Evolutionary conservation across 2,329 filamentous ascomycete species (phyloP), one percentile per base, ranked within the genome.

Genomic region (Gaeumannomyces tritici): DNA sequence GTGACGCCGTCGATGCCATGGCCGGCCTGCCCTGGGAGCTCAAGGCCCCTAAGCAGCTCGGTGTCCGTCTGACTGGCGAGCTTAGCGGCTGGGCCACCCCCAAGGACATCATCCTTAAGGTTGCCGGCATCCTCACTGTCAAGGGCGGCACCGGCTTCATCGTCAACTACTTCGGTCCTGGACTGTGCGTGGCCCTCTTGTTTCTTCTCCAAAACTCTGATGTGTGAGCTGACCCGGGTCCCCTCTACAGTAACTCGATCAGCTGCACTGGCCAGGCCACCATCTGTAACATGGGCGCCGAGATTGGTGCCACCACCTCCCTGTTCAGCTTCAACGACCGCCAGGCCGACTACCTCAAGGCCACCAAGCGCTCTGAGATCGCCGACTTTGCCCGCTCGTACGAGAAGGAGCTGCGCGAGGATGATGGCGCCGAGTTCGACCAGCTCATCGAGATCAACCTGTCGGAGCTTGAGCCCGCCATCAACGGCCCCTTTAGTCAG

Each of bases 1-100:
- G 93, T 73, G 95, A 98, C 80, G 95, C 95, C 64, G 95, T 98
- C 72, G 95, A 99, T 79, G 95, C 97, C 71, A 96, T 99, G 91
- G 92, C 93, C 72, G 89, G 91, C 78, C 86, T 96, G 68, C 93
- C 93, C 65, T 98, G 95, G 95, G 95, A 99, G 78, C 81, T 99
- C 71, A 98, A 98, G 85, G 93, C 95, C 65, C 95, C 95, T 66
- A 97, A 97, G 80, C 82, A 96, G 66, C 96, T 98, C 73, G 95
- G 95, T 85, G 89, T 99, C 63, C 96, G 90, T 80, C 88, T 99
- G 64, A 97, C 93, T 69, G 95, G 95, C 69, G 71, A 91, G 76
- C 73, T 99, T 73, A 90, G 83, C 71, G 93, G 93, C 77, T 99
- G 95, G 95, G 90, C 92, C 68, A 77, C 93, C 62, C 91, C 95